Base-by-base conservation (phyloP, 805 yeast genomes). In the Candida berthetii region DNA sequence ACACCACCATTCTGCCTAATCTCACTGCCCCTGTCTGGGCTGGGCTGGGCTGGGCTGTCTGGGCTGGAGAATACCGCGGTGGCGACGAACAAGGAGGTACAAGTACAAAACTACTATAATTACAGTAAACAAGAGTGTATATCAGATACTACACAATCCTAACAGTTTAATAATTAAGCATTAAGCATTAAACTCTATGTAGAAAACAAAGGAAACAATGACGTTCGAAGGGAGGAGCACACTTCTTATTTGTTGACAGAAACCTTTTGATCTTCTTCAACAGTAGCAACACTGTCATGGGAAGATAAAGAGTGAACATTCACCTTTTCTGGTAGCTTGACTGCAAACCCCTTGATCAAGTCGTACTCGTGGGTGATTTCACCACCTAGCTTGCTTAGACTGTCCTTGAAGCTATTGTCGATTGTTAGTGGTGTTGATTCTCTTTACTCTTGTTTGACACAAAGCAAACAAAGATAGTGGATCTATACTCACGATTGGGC, bases 231-330 rank as follows among this genome's bases (percentile, higher is more conserved):
- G n/a, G n/a, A n/a, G n/a, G 24, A 8, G 8, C 8, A 7, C 24
- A 22, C 24, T 22, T 6, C 24, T 22, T 8, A 22, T 31, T 40
- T 37, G 40, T 67, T 66, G 48, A 70, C 74, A 49, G 70, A 68
- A 34, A 82, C 87, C 54, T 77, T 84, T 54, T 72, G 65, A 57
- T 83, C 90, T 57, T 78, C 87, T 60, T 83, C 90, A 48, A 82
- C 66, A 33, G 70, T 62, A 37, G 75, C 72, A 49, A 83, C 80
- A 38, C 68, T 71, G 24, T 72, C 74, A 53, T 76, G 71, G 34
- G 59, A 53, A 48, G 66, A 59, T 50, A 82, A 57, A n/a, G 75
- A 48, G 18, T 61, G 57, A 29, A 74, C 66, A 49, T 76, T 82
- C 47, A 69, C 44, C 8, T 46, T 38, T 5, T 67, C 60, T 35